Percentiles rank a stretch among this genome's conserved stretches.
Evolutionary conservation across 257 asterid genomes (phyloP).

Genomic region (Penstemon newberryi): DNA sequence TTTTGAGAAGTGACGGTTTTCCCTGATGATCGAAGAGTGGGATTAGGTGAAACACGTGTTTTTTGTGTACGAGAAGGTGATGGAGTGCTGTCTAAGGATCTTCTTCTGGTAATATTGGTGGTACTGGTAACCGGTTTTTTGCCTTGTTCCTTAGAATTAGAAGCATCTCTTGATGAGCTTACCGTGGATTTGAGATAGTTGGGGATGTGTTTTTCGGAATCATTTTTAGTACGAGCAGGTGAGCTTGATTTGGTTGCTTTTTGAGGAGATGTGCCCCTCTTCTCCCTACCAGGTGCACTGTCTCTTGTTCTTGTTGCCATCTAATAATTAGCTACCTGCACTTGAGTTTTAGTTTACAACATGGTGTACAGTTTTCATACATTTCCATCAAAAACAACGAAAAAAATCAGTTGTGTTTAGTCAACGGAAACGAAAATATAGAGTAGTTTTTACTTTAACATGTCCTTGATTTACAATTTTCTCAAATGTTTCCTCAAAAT

Average conservation of each 20-base stretch:
- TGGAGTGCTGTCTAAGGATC: slow-evolving; percentile 47
- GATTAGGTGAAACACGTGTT: slow-evolving; percentile 41
- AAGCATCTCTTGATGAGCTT: slow-evolving; percentile 27
- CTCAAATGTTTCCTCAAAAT: not conserved
- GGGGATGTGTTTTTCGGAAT: slow-evolving; percentile 37
- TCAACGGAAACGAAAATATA: too few relatives aligned
- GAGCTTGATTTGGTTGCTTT: slow-evolving; percentile 33
- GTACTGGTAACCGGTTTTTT: slow-evolving; percentile 41
- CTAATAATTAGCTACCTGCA: slow-evolving; percentile 27
- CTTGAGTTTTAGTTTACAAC: not conserved
- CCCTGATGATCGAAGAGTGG: slow-evolving; percentile 34
- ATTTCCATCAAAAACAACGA: too few relatives aligned
- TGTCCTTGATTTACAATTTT: not conserved
- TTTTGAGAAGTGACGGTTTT: slow-evolving; percentile 35
- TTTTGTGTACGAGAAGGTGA: slow-evolving; percentile 35
- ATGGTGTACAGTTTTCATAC: too few relatives aligned
- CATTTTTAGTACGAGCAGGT: slow-evolving; percentile 22
- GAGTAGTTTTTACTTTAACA: not conserved
- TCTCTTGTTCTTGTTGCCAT: slow-evolving; percentile 74
- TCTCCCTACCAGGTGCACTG: slow-evolving; percentile 44
- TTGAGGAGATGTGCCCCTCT: slow-evolving; percentile 42
- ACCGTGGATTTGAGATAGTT: slow-evolving; percentile 42
- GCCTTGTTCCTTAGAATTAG: slow-evolving; percentile 33
- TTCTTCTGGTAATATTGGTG: slow-evolving; percentile 34
- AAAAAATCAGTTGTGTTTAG: too few relatives aligned